Percentiles rank a stretch among this genome's conserved stretches.
These are phyloP conservation scores for Podochytrium sp. DNA, from an alignment of 192 early-diverging fungal genomes.

Conservation along the genomic window DNA sequence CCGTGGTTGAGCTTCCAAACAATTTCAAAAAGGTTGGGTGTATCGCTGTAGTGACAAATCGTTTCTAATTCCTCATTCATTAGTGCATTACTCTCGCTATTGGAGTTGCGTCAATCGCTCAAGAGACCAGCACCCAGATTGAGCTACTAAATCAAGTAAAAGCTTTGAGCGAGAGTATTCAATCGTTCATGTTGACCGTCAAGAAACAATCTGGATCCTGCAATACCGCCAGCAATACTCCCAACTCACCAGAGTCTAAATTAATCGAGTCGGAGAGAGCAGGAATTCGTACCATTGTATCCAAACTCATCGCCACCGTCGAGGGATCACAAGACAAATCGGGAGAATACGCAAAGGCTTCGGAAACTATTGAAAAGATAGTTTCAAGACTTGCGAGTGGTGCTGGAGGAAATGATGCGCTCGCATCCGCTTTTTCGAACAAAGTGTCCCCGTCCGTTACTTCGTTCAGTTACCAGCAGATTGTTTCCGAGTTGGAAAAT, in stretches of 20 bases:
- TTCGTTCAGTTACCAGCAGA: slow-evolving; percentile 37
- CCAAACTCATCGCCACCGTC: slow-evolving; percentile 46
- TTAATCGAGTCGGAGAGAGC: slow-evolving; percentile 42
- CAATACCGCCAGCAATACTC: not conserved
- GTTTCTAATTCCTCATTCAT: not conserved
- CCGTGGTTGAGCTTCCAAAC: slow-evolving; percentile 45
- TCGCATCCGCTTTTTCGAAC: not conserved
- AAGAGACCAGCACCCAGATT: slow-evolving; percentile 44
- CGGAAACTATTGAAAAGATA: slow-evolving; percentile 41
- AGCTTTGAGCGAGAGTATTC: slow-evolving; percentile 46
- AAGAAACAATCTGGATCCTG: slow-evolving; percentile 42
- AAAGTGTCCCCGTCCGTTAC: slow-evolving; percentile 28
- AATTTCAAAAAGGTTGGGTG: slow-evolving; percentile 43
- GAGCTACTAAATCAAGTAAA: slow-evolving; percentile 49
- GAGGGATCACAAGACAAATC: slow-evolving; percentile 55
- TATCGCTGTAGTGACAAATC: slow-evolving; percentile 8
- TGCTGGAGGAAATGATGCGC: slow-evolving; percentile 1
- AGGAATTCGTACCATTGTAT: slow-evolving; percentile 31
- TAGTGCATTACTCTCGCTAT: slow-evolving; percentile 44
- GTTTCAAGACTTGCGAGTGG: slow-evolving; percentile 7
- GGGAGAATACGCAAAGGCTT: slow-evolving; percentile 51
- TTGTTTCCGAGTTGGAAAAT: slow-evolving; percentile 38
- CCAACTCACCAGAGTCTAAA: slow-evolving; percentile 27
- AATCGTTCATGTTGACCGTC: slow-evolving; percentile 44
- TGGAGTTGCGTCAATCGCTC: slow-evolving; percentile 47